phyloP scores from a whole-genome alignment of 2,329 filamentous ascomycete genomes.

The Penicillium freii region DNA sequence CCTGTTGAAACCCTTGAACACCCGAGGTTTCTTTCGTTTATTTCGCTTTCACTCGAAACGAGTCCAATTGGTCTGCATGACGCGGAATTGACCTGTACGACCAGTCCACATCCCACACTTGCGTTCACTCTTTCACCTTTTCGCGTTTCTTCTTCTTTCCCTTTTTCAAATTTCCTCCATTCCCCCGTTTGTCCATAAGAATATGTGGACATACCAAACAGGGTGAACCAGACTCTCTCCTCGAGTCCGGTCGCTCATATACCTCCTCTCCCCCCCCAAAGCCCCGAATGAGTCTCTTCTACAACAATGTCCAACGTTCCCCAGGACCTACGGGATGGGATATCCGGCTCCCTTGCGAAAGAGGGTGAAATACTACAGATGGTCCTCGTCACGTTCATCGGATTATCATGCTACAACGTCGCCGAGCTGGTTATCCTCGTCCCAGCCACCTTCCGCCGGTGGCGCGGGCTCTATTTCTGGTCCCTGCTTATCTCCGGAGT shows the following conservation, averaged over 20 bases:
- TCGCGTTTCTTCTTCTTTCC: background rate
- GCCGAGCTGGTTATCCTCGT: constrained; percentile 42
- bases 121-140: background rate
- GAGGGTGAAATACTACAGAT: constrained; percentile 24
- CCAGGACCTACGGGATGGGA: constrained; percentile 30
- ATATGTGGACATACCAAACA: constrained; percentile 22
- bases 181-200: background rate
- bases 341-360: constrained; percentile 30
- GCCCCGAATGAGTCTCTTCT: background rate
- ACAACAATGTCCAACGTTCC: constrained; percentile 15
- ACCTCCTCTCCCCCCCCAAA: background rate
- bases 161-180: background rate
- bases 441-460: constrained; percentile 41
- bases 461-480: constrained; percentile 46
- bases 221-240: constrained; percentile 13
- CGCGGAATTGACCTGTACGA: background rate
- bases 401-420: constrained; percentile 51
- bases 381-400: constrained; percentile 33
- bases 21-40: background rate
- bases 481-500: constrained; percentile 37
- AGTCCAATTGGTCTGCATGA: background rate
- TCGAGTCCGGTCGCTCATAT: constrained; percentile 4
- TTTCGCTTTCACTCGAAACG: background rate
- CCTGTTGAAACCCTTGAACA: background rate
- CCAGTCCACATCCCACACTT: background rate